phyloP scores from a whole-genome alignment of 2,329 filamentous ascomycete species.

The Orbilia ellipsospora region DNA sequence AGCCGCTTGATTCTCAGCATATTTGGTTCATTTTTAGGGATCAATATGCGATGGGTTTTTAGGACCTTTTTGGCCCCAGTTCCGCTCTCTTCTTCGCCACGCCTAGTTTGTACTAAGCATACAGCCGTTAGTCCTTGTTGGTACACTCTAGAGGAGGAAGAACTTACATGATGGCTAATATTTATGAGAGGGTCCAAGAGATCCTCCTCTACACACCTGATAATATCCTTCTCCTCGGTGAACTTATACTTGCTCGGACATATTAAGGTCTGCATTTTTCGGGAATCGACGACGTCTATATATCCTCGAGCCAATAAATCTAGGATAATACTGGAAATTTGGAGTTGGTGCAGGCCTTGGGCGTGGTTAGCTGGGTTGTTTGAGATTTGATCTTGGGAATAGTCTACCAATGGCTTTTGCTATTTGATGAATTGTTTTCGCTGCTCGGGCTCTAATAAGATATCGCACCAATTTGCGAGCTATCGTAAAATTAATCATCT shows the following conservation, averaged over 20 bases:
- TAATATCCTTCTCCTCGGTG: conserved; percentile 41
- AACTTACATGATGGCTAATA: conserved; percentile 58
- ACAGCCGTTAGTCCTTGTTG: background rate
- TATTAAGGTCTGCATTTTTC: conserved; percentile 38
- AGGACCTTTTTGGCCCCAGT: too few relatives aligned
- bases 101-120: background rate
- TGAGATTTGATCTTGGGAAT: conserved; percentile 13
- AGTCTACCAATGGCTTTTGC: conserved; percentile 54
- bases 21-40: too few relatives aligned
- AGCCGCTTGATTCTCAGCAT: too few relatives aligned
- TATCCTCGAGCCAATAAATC: conserved; percentile 28
- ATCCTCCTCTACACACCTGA: conserved; percentile 46
- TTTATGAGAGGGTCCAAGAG: conserved; percentile 57
- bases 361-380: too few relatives aligned
- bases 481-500: conserved; percentile 57
- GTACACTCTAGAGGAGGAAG: too few relatives aligned
- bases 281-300: conserved; percentile 28
- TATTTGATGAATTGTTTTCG: conserved; percentile 53
- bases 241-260: conserved; percentile 54
- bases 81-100: background rate
- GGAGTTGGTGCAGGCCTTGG: background rate
- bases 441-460: conserved; percentile 37
- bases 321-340: background rate
- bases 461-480: conserved; percentile 56
- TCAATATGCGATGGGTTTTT: too few relatives aligned